These are phyloP conservation scores for Auriscalpium microsporum DNA, from an alignment of 768 basidiomycete species.

Conservation along the genomic window DNA sequence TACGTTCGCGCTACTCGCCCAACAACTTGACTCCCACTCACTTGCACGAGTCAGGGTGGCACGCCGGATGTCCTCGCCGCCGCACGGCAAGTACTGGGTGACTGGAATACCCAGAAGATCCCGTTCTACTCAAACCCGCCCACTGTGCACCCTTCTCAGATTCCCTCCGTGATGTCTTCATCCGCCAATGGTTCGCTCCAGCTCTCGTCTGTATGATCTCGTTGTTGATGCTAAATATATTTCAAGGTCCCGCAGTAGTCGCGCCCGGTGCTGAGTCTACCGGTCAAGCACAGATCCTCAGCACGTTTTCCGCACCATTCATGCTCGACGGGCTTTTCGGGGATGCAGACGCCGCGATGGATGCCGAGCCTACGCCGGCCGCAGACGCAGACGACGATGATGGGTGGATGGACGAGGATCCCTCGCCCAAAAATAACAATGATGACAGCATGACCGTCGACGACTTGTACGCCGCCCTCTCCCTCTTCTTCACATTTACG, in stretches of 20 bases:
- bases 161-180: conserved; percentile 41
- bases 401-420: background rate
- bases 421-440: background rate
- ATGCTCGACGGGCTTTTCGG: conserved; percentile 75
- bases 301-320: conserved; percentile 67
- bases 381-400: conserved; percentile 1
- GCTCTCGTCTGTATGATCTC: background rate
- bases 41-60: background rate
- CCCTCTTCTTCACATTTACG: background rate
- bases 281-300: conserved; percentile 74
- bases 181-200: conserved; percentile 16
- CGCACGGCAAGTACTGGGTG: conserved; percentile 72
- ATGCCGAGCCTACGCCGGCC: conserved; percentile 21
- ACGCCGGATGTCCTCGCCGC: conserved; percentile 77
- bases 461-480: background rate
- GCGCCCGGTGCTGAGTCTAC: conserved; percentile 74
- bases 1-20: conserved; percentile 16
- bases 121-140: conserved; percentile 84
- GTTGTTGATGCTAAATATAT: background rate
- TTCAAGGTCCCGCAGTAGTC: conserved; percentile 19
- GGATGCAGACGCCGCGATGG: conserved; percentile 70
- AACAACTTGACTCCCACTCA: no score
- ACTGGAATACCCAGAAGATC: conserved; percentile 97
- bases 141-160: conserved; percentile 62
- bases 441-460: conserved; percentile 4